A percentile compares a stretch with the other conserved stretches of the same genome.
These are phyloP conservation scores for Sclerotinia trifoliorum DNA, from an alignment of 2,329 filamentous ascomycete species.

Conservation along the genomic window DNA sequence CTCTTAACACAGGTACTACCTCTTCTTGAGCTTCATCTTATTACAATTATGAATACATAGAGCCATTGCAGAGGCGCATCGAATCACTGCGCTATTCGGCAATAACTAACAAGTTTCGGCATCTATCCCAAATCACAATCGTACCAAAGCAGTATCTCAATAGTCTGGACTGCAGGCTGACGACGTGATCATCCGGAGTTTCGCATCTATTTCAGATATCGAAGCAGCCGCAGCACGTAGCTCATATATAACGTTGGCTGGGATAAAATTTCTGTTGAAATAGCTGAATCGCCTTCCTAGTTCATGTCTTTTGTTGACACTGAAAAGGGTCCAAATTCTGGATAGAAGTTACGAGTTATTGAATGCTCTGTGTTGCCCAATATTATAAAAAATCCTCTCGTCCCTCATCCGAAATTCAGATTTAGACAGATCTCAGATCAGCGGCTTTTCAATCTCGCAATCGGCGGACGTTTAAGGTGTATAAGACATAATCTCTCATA, in stretches of 20 bases:
- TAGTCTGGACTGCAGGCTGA: too few species aligned
- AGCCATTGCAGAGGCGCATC: background rate
- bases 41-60: background rate
- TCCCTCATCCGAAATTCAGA: background rate
- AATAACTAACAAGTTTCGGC: background rate
- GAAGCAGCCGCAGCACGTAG: too few species aligned
- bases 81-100: background rate
- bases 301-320: too few species aligned
- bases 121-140: background rate
- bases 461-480: background rate
- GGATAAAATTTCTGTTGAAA: too few species aligned
- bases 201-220: background rate
- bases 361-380: too few species aligned
- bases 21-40: background rate
- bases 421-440: conserved; percentile 5
- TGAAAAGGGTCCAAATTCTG: too few species aligned
- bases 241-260: too few species aligned
- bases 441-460: background rate
- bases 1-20: background rate
- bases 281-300: too few species aligned
- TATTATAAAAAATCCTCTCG: too few species aligned
- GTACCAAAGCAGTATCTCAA: background rate
- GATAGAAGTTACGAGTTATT: too few species aligned
- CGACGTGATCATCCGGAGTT: background rate
- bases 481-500: conserved; percentile 2